phyloP scores from a whole-genome alignment of 768 basidiomycete species.

The Coprinopsis cinerea region DNA sequence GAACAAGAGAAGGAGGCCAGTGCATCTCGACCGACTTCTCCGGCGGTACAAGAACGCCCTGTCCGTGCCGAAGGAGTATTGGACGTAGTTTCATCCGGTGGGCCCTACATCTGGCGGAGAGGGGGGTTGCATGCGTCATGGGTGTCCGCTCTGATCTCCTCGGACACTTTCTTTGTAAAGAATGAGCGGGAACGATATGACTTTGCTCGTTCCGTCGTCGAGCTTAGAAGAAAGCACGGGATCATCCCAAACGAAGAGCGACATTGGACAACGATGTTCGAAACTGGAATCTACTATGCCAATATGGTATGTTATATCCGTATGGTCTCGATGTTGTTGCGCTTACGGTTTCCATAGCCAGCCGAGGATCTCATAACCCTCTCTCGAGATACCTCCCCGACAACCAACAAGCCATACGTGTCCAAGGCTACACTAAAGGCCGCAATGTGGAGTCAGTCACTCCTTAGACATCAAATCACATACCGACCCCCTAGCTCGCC shows the following conservation, averaged over 20 bases:
- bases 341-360: conserved; percentile 36
- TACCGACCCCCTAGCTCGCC: conserved; percentile 32
- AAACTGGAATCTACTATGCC: conserved; percentile 73
- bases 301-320: conserved; percentile 67
- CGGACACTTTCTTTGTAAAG: conserved; percentile 74
- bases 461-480: conserved; percentile 57
- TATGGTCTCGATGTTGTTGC: conserved; percentile 10
- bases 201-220: conserved; percentile 68
- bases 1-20: conserved; percentile 36
- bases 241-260: conserved; percentile 57
- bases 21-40: not conserved
- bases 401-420: conserved; percentile 64
- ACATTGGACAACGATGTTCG: conserved; percentile 67
- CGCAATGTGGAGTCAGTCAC: conserved; percentile 73
- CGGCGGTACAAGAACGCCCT: not conserved
- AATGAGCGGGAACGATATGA: conserved; percentile 78
- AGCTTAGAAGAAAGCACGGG: conserved; percentile 57
- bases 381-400: conserved; percentile 69
- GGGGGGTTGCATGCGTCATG: conserved; percentile 70
- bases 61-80: not conserved
- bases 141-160: conserved; percentile 67
- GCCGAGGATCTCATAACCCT: conserved; percentile 76
- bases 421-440: conserved; percentile 62
- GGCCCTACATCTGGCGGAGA: conserved; percentile 54
- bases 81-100: conserved; percentile 8